A percentile compares a stretch with the other conserved stretches of the same genome.
Evolutionary conservation across 768 basidiomycete genomes (phyloP).

Genomic region (Harrya chromipes): DNA sequence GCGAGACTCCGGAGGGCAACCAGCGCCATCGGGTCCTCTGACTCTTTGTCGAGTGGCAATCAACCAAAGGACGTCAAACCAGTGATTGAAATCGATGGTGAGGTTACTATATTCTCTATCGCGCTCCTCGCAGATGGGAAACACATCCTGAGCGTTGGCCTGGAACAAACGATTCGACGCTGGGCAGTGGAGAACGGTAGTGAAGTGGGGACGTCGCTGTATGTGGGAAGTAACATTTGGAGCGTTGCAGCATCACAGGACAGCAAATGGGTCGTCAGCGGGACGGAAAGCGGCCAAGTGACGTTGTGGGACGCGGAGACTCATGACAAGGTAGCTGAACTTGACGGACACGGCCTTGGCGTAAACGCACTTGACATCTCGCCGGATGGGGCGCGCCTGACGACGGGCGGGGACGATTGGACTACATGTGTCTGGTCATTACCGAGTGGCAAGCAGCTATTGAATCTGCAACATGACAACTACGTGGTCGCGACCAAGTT

Average conservation of each 20-base stretch:
- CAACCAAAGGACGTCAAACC: too few relatives aligned
- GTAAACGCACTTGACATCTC: neutral
- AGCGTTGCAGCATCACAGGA: neutral
- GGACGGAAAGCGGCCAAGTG: neutral
- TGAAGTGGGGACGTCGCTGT: neutral
- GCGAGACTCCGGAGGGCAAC: too few relatives aligned
- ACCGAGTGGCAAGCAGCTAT: neutral
- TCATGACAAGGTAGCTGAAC: neutral
- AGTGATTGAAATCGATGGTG: too few relatives aligned
- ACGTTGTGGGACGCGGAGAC: neutral
- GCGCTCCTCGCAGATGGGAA: neutral
- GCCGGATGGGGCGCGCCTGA: neutral
- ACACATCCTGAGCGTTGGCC: neutral
- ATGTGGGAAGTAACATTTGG: neutral
- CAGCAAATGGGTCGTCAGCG: conserved; percentile 1
- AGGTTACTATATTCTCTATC: too few relatives aligned
- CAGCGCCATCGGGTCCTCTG: too few relatives aligned
- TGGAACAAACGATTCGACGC: neutral
- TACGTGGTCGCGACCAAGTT: neutral
- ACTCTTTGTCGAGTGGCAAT: too few relatives aligned
- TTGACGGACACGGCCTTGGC: neutral
- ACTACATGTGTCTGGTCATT: neutral
- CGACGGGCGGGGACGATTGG: neutral
- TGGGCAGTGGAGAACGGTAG: neutral
- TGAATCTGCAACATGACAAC: neutral